Percentiles rank a stretch among this genome's conserved stretches.
These are phyloP conservation scores for Starmerella sirachaensis DNA, from an alignment of 805 yeast species.

Conservation along the genomic window DNA sequence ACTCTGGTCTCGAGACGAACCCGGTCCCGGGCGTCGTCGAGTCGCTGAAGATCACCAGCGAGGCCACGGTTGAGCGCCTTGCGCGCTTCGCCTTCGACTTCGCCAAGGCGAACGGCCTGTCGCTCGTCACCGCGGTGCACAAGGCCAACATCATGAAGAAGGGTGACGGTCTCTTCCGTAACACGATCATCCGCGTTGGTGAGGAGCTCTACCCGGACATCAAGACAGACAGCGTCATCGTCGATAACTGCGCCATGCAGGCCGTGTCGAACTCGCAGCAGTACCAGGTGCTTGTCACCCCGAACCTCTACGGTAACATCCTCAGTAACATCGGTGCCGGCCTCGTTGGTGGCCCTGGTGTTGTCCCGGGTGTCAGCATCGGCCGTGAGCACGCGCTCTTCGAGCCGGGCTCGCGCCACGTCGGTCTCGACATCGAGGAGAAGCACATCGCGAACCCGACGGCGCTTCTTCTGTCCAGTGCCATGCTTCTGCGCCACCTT, in stretches of 20 bases:
- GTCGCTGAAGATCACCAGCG: slow-evolving; percentile 88
- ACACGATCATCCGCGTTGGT: slow-evolving; percentile 79
- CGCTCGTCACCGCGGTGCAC: slow-evolving; percentile 91
- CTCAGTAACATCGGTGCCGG: slow-evolving; percentile 98
- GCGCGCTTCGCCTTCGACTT: slow-evolving; percentile 96
- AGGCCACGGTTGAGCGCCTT: slow-evolving; percentile 89
- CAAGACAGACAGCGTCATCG: slow-evolving; percentile 82
- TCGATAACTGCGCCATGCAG: slow-evolving; percentile 98
- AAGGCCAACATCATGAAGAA: slow-evolving; percentile 98
- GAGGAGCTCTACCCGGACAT: slow-evolving; percentile 66
- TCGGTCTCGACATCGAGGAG: slow-evolving; percentile 92
- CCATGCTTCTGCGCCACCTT: slow-evolving; percentile 88
- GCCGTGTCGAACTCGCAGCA: slow-evolving; percentile 97
- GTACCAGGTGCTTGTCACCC: slow-evolving; percentile 94
- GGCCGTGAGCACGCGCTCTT: slow-evolving; percentile 97
- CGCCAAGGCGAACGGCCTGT: slow-evolving; percentile 84
- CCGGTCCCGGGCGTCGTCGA: slow-evolving; percentile 86
- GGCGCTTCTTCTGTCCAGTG: slow-evolving; percentile 85
- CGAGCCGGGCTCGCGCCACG: slow-evolving; percentile 99
- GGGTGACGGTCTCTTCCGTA: slow-evolving; percentile 95
- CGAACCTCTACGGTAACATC: slow-evolving; percentile 96
- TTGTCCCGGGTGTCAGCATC: slow-evolving; percentile 96
- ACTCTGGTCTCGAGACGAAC: slow-evolving; percentile 93
- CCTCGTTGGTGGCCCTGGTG: slow-evolving; percentile 93
- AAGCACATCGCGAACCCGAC: slow-evolving; percentile 95